These are phyloP conservation scores for Populus pruinosa DNA, from an alignment of 345 rosid species.

Conservation along the genomic window DNA sequence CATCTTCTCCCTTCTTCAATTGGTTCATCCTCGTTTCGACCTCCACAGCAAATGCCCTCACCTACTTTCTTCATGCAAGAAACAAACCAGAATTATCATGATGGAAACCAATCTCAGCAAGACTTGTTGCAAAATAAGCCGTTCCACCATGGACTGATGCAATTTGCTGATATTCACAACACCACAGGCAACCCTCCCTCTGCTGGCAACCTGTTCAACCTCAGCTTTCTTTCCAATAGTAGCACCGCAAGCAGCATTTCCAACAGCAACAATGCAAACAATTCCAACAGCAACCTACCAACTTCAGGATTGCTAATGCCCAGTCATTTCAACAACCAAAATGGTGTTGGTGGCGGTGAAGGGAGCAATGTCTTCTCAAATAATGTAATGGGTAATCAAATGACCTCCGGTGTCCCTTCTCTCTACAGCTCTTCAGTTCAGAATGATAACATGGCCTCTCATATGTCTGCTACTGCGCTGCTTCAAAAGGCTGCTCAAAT, in stretches of 20 bases:
- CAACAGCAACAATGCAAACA: conserved; percentile 29
- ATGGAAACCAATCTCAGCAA: conserved; percentile 39
- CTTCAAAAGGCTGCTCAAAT: conserved; percentile 82
- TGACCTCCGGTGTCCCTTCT: conserved; percentile 44
- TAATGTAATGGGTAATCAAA: conserved; percentile 39
- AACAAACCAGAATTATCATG: conserved; percentile 42
- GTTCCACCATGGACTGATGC: conserved; percentile 49
- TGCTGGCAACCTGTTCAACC: conserved; percentile 49
- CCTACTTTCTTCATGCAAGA: conserved; percentile 54
- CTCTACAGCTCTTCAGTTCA: conserved; percentile 50
- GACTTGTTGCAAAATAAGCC: conserved; percentile 31
- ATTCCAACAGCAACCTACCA: conserved; percentile 25
- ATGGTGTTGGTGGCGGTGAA: conserved; percentile 20
- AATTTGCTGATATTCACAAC: conserved; percentile 45
- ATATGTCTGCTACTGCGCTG: conserved; percentile 77
- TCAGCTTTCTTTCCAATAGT: conserved; percentile 49
- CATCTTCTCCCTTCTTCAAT: conserved; percentile 43
- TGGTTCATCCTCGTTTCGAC: conserved; percentile 35
- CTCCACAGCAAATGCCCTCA: conserved; percentile 27
- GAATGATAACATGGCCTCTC: conserved; percentile 41
- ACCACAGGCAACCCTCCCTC: conserved; percentile 20
- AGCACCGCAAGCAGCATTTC: conserved; percentile 19
- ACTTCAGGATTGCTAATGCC: conserved; percentile 39
- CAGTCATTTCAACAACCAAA: conserved; percentile 41
- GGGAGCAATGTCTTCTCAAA: conserved; percentile 41